Conservation (phyloP, 2,329 filamentous ascomycete genomes). For the Phyllosticta paracitricarpa region DNA sequence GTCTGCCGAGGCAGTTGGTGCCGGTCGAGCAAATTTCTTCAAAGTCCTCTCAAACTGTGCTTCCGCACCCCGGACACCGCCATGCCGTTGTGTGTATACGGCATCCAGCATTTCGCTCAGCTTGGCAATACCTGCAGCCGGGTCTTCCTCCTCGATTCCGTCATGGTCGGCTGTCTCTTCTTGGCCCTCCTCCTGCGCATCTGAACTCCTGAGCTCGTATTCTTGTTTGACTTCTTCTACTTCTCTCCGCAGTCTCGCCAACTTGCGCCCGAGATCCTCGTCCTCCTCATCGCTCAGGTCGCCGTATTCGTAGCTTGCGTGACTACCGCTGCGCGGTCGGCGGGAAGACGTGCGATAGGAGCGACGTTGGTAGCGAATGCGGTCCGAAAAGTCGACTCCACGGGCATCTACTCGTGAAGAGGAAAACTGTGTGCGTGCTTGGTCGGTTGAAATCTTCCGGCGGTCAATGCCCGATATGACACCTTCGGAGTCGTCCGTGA, state of each 20-base stretch:
- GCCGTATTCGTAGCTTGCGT: constrained; percentile 45
- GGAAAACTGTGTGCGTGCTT: constrained; percentile 72
- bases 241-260: constrained; percentile 74
- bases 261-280: constrained; percentile 65
- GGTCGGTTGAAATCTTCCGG: constrained; percentile 62
- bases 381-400: constrained; percentile 81
- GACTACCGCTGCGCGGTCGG: constrained; percentile 53
- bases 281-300: constrained; percentile 72
- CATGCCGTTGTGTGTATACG: constrained; percentile 40
- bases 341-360: constrained; percentile 70
- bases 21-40: constrained; percentile 21
- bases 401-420: constrained; percentile 65
- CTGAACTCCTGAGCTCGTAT: constrained; percentile 37
- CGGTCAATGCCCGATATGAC: constrained; percentile 52
- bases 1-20: background rate
- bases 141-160: constrained; percentile 27
- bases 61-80: constrained; percentile 26
- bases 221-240: constrained; percentile 55
- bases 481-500: constrained; percentile 51
- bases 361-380: constrained; percentile 66
- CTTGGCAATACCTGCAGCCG: constrained; percentile 52
- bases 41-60: constrained; percentile 26
- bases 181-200: constrained; percentile 27
- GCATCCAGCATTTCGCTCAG: constrained; percentile 62
- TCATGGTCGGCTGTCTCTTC: constrained; percentile 36